phyloP scores from a whole-genome alignment of 768 basidiomycete species.

The Phaeotremella skinneri region DNA sequence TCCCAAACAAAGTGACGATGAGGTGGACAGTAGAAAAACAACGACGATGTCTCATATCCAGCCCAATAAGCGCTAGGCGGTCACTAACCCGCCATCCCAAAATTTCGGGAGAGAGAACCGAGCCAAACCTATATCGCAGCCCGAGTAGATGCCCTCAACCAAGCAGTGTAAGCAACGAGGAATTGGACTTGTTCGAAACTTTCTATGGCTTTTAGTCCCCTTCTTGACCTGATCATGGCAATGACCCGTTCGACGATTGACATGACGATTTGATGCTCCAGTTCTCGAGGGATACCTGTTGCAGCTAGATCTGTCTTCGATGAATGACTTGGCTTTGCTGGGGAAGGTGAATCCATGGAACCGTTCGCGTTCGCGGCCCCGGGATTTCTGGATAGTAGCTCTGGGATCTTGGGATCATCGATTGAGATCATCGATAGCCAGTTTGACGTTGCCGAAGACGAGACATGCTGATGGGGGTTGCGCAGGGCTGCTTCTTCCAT shows the following conservation, averaged over 20 bases:
- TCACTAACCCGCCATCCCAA: too few relatives aligned
- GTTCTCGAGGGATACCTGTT: constrained; percentile 19
- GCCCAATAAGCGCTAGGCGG: too few relatives aligned
- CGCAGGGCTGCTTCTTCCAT: constrained; percentile 24
- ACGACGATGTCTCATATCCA: too few relatives aligned
- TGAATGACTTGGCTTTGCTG: too few relatives aligned
- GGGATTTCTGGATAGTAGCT: neutral
- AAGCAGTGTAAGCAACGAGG: constrained; percentile 41
- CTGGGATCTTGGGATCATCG: neutral
- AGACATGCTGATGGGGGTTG: neutral
- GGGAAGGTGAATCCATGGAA: neutral
- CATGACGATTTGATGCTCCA: constrained; percentile 55
- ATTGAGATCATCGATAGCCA: constrained; percentile 29
- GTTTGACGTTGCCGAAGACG: constrained; percentile 1
- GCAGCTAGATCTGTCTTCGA: neutral
- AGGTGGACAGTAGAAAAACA: too few relatives aligned
- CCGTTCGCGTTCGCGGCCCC: too few relatives aligned
- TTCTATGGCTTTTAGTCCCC: constrained; percentile 88
- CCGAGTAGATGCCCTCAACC: constrained; percentile 29
- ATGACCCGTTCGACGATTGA: constrained; percentile 72
- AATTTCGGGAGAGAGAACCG: too few relatives aligned
- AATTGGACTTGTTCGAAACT: constrained; percentile 81
- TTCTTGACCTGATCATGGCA: constrained; percentile 65
- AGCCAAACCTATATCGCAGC: too few relatives aligned
- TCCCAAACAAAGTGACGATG: too few relatives aligned